phyloP scores from a whole-genome alignment of 1,284 basidiomycete genomes.

The Fomitopsis palustris region DNA sequence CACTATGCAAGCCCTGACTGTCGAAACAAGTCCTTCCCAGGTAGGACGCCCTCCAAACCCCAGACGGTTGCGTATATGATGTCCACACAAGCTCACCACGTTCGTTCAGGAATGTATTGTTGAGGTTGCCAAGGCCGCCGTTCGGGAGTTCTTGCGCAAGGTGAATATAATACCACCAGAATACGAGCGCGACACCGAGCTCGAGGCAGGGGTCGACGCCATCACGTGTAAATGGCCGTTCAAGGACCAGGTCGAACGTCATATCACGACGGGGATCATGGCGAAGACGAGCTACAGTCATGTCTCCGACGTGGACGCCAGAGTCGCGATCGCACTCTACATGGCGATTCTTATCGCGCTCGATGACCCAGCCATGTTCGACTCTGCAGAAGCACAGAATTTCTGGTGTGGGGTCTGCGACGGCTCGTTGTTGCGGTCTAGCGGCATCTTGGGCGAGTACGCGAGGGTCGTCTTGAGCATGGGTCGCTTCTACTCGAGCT shows the following conservation, averaged over 20 bases:
- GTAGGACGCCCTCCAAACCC: no score
- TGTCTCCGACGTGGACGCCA: constrained; percentile 2
- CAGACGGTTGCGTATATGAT: no score
- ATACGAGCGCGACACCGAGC: constrained; percentile 2
- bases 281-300: constrained; percentile 3
- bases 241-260: neutral
- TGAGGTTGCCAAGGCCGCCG: neutral
- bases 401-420: neutral
- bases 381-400: neutral
- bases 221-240: neutral
- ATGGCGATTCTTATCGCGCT: neutral
- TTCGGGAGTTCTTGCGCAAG: neutral
- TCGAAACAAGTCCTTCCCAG: no score
- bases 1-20: no score
- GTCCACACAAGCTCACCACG: no score
- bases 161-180: neutral
- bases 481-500: constrained; percentile 11
- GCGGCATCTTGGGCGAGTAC: constrained; percentile 8
- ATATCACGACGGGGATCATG: neutral
- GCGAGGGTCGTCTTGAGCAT: constrained; percentile 6
- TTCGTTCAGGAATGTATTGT: neutral
- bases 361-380: constrained; percentile 1
- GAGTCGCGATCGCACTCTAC: constrained; percentile 2
- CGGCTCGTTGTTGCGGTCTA: neutral
- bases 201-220: constrained; percentile 2